Evolutionary conservation across 768 basidiomycete species (phyloP).

Genomic region (Tulasnella sp.): DNA sequence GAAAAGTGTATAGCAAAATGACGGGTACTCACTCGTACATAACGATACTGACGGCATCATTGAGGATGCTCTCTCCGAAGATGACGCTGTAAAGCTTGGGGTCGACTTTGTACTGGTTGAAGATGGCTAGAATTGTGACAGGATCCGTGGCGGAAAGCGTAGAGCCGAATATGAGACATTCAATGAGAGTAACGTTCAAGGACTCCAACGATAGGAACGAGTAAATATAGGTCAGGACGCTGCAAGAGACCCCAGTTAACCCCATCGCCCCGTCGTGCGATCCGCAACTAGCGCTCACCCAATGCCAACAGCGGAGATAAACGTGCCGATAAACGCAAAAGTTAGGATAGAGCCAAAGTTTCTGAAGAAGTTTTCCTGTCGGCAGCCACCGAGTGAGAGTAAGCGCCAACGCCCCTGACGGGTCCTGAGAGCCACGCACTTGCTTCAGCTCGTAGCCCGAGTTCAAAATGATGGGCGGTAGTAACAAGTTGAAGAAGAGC

Average conservation of each 20-base stretch:
- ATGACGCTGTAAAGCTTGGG: constrained; percentile 96
- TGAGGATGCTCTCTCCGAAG: constrained; percentile 93
- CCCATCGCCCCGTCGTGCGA: not conserved
- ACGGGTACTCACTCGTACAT: constrained; percentile 89
- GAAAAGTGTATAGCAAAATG: not conserved
- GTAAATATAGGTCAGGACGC: constrained; percentile 90
- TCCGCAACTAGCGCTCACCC: constrained; percentile 59
- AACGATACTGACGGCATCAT: constrained; percentile 99
- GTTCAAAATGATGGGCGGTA: constrained; percentile 96
- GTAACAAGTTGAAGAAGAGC: constrained; percentile 94
- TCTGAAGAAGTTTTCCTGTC: constrained; percentile 94
- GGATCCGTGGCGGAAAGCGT: constrained; percentile 97
- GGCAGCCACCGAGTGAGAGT: constrained; percentile 10
- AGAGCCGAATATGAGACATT: constrained; percentile 94
- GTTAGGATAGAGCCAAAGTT: constrained; percentile 95
- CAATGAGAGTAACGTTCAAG: constrained; percentile 76
- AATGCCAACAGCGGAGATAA: constrained; percentile 92
- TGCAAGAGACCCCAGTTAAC: constrained; percentile 38
- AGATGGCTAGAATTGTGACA: constrained; percentile 95
- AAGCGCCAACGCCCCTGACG: constrained; percentile 11
- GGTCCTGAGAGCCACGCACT: constrained; percentile 44
- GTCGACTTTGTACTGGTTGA: constrained; percentile 98
- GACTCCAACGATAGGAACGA: constrained; percentile 90
- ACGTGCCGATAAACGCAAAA: constrained; percentile 92
- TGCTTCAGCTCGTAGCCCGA: constrained; percentile 98